A percentile compares a stretch with the other conserved stretches of the same genome.
phyloP scores from a whole-genome alignment of 371 early-diverging fungal species.

The Apophysomyces variabilis region DNA sequence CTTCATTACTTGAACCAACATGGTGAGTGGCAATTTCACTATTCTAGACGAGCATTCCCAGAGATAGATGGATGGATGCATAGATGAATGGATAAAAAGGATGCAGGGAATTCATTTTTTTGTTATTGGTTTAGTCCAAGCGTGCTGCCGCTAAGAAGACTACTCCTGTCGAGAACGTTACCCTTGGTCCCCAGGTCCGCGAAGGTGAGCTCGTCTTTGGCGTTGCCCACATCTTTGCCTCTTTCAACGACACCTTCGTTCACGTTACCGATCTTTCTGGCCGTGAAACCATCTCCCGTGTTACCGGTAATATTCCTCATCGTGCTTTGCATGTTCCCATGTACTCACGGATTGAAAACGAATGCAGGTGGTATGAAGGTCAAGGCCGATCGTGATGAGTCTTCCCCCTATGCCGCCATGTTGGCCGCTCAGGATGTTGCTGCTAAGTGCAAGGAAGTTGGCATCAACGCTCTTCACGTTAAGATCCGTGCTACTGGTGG shows the following conservation, averaged over 20 bases:
- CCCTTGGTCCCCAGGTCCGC: constrained; percentile 97
- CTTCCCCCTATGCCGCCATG: constrained; percentile 99
- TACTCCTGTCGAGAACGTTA: constrained; percentile 79
- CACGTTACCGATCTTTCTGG: constrained; percentile 99
- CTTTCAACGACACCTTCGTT: constrained; percentile 99
- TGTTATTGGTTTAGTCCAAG: constrained; percentile 59
- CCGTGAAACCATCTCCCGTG: constrained; percentile 99
- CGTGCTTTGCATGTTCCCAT: neutral
- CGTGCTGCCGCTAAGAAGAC: constrained; percentile 70
- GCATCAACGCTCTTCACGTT: constrained; percentile 99
- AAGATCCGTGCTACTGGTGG: constrained; percentile 99
- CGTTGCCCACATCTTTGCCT: constrained; percentile 99
- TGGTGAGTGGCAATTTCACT: constrained; percentile 26
- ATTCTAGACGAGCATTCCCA: neutral
- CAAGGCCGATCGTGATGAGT: constrained; percentile 99
- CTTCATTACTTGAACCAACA: constrained; percentile 38
- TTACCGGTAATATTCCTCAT: constrained; percentile 83
- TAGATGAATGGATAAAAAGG: constrained; percentile 17
- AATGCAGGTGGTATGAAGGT: constrained; percentile 99
- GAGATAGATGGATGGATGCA: constrained; percentile 10
- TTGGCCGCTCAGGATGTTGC: constrained; percentile 99
- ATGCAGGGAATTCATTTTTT: constrained; percentile 20
- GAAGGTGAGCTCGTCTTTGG: constrained; percentile 99
- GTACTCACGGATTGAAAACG: constrained; percentile 9
- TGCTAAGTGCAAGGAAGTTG: constrained; percentile 97